Percentiles rank a stretch among this genome's conserved stretches.
These are phyloP conservation scores for Quercus glauca DNA, from an alignment of 306 rosid genomes.

Conservation along the genomic window DNA sequence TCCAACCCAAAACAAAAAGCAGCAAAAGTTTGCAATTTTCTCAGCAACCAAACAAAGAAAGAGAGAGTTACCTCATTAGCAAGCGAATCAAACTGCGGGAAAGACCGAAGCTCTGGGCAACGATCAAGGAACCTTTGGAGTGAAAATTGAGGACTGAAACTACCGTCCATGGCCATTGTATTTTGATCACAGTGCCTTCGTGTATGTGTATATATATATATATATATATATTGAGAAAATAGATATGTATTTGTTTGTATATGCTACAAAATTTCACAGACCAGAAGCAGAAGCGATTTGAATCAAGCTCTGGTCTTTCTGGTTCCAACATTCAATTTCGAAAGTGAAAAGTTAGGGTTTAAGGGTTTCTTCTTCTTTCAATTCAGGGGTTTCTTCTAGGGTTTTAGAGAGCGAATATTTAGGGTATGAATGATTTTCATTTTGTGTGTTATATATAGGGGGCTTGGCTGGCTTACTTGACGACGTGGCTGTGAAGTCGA, in stretches of 20 bases:
- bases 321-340: too few relatives aligned
- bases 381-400: too few relatives aligned
- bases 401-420: too few relatives aligned
- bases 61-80: constrained; percentile 34
- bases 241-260: not conserved
- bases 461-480: too few relatives aligned
- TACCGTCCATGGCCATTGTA: constrained; percentile 68
- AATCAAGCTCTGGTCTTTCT: too few relatives aligned
- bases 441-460: too few relatives aligned
- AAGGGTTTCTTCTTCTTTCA: too few relatives aligned
- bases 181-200: not conserved
- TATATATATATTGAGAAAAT: not conserved
- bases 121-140: constrained; percentile 66
- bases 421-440: too few relatives aligned
- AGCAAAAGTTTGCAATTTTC: not conserved
- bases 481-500: too few relatives aligned
- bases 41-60: not conserved
- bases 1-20: not conserved
- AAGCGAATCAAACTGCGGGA: constrained; percentile 34
- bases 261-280: not conserved
- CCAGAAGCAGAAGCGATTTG: not conserved
- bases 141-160: constrained; percentile 52
- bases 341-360: too few relatives aligned
- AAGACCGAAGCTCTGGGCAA: constrained; percentile 60
- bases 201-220: not conserved